Percentiles rank a stretch among this genome's conserved stretches.
These are phyloP conservation scores for Zygosaccharomyces pseudobailii DNA, from an alignment of 1,139 yeast genomes.

Conservation along the genomic window DNA sequence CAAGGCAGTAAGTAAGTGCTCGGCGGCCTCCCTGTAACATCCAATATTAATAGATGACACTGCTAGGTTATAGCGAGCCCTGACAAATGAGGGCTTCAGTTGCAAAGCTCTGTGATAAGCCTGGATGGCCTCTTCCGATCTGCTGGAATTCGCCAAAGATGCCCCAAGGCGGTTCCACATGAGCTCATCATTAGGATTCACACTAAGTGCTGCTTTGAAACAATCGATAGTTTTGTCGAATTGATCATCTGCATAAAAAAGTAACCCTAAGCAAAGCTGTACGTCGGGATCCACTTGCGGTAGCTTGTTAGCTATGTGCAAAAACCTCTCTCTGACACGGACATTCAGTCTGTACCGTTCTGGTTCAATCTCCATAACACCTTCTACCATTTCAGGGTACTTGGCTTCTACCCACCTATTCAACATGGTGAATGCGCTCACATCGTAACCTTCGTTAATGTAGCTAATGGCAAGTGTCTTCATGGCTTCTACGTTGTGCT, in stretches of 20 bases:
- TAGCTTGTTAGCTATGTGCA: constrained; percentile 81
- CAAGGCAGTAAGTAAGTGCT: constrained; percentile 81
- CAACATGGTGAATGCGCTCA: constrained; percentile 90
- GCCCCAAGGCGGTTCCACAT: constrained; percentile 97
- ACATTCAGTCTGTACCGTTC: constrained; percentile 71
- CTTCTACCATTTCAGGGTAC: constrained; percentile 63
- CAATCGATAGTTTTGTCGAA: constrained; percentile 93
- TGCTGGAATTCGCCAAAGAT: constrained; percentile 83
- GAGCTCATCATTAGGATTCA: constrained; percentile 81
- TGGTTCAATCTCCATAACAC: constrained; percentile 49
- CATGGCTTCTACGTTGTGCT: constrained; percentile 72
- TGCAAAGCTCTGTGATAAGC: constrained; percentile 87
- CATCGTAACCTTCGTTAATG: constrained; percentile 94
- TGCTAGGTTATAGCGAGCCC: constrained; percentile 92
- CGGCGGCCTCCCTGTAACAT: constrained; percentile 93
- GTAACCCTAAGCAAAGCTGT: constrained; percentile 87
- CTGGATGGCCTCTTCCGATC: constrained; percentile 92
- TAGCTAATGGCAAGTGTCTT: constrained; percentile 90
- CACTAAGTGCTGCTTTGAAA: constrained; percentile 80
- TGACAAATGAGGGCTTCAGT: constrained; percentile 88
- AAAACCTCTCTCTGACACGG: constrained; percentile 76
- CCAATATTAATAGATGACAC: constrained; percentile 95
- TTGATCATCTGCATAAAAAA: constrained; percentile 90
- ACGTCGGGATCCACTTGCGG: constrained; percentile 93
- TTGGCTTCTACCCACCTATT: constrained; percentile 92